Percentiles rank a stretch among this genome's conserved stretches.
phyloP scores from a whole-genome alignment of 495 filamentous ascomycete species.

The Neurospora sp. region DNA sequence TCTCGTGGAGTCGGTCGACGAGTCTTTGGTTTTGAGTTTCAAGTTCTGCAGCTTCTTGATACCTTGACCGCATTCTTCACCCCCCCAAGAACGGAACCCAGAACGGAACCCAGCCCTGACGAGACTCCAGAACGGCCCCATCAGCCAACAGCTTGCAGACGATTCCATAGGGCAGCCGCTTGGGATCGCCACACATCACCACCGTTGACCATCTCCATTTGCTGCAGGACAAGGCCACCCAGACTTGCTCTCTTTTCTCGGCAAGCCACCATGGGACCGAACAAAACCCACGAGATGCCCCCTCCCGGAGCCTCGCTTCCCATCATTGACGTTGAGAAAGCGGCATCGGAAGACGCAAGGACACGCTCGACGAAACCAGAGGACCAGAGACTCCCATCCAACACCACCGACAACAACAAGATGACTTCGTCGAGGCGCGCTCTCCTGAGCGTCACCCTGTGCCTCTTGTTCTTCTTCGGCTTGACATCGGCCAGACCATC shows the following conservation, averaged over 20 bases:
- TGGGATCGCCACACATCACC: neutral
- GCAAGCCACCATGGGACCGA: constrained; percentile 7
- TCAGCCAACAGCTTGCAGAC: neutral
- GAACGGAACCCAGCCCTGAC: neutral
- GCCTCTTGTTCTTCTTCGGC: constrained; percentile 20
- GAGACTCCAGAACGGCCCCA: constrained; percentile 3
- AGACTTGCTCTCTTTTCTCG: neutral
- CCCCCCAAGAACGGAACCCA: neutral
- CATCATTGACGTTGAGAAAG: constrained; percentile 4
- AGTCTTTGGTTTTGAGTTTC: neutral
- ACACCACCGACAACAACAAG: constrained; percentile 6
- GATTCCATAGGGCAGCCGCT: neutral
- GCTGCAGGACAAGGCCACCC: neutral
- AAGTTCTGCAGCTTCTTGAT: neutral
- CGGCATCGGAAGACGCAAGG: neutral
- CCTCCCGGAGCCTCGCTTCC: constrained; percentile 5
- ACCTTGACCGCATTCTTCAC: neutral
- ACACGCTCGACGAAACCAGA: neutral
- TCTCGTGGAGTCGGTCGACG: neutral
- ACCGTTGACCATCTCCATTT: neutral
- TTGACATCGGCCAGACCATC: constrained; percentile 15
- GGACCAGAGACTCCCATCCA: neutral
- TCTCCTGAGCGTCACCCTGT: constrained; percentile 20
- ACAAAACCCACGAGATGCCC: constrained; percentile 4
- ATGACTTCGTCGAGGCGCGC: constrained; percentile 18